These are phyloP conservation scores for Pichia sp. DNA, from an alignment of 1,139 yeast genomes.

Conservation along the genomic window DNA sequence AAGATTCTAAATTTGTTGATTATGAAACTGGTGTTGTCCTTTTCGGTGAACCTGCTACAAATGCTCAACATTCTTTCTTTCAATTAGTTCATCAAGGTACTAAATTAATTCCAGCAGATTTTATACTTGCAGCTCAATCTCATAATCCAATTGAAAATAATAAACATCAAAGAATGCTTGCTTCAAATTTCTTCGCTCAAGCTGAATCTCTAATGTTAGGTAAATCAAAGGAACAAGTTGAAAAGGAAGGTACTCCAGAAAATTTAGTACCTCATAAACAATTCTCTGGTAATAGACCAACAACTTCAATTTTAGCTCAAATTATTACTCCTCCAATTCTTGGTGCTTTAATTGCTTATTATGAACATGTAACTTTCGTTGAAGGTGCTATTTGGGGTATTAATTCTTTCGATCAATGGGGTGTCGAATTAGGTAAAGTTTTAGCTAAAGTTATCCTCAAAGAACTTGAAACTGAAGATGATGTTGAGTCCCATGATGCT, in stretches of 20 bases:
- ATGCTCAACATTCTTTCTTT: conserved; percentile 99
- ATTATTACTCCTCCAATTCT: conserved; percentile 92
- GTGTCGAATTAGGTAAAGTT: conserved; percentile 97
- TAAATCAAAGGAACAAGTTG: conserved; percentile 76
- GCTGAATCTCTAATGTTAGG: conserved; percentile 98
- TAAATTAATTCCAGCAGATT: conserved; percentile 92
- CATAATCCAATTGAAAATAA: conserved; percentile 95
- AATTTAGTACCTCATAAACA: conserved; percentile 89
- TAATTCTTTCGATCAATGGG: conserved; percentile 99
- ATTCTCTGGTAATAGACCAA: conserved; percentile 97
- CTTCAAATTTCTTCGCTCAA: conserved; percentile 97
- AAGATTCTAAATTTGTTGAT: conserved; percentile 83
- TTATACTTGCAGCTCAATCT: conserved; percentile 92
- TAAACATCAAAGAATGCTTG: conserved; percentile 95
- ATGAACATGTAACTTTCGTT: conserved; percentile 92
- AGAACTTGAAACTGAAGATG: conserved; percentile 61
- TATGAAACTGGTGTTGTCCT: conserved; percentile 93
- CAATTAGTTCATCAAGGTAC: conserved; percentile 99
- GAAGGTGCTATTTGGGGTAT: conserved; percentile 99
- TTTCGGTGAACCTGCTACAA: conserved; percentile 98
- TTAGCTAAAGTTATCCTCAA: conserved; percentile 92
- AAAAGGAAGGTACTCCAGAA: conserved; percentile 83
- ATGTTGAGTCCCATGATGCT: conserved; percentile 69
- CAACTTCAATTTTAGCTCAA: conserved; percentile 93
- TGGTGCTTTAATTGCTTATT: conserved; percentile 94